Evolutionary conservation across 1,139 yeast species (phyloP).

Genomic region (Sugiyamaella pinicola): DNA sequence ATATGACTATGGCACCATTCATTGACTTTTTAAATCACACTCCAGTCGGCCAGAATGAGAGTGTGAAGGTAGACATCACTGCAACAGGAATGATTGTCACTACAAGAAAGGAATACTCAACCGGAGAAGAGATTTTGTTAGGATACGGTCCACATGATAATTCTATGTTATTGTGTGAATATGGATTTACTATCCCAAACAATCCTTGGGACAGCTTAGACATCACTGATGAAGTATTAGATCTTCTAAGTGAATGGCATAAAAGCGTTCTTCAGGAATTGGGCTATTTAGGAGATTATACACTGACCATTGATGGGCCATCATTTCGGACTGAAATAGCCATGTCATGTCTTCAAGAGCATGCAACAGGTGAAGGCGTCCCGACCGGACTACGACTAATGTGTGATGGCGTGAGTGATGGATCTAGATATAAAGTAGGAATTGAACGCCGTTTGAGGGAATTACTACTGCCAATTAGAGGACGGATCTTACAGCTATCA

Average conservation of each 20-base stretch:
- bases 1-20: constrained; percentile 87
- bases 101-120: constrained; percentile 42
- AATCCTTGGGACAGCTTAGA: constrained; percentile 77
- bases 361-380: constrained; percentile 32
- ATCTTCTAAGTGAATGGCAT: constrained; percentile 46
- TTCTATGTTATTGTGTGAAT: constrained; percentile 77
- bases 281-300: constrained; percentile 74
- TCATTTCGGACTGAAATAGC: constrained; percentile 81
- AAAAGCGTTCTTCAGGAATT: constrained; percentile 50
- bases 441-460: constrained; percentile 12
- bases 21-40: constrained; percentile 88
- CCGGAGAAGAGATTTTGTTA: constrained; percentile 64
- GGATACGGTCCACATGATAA: constrained; percentile 90
- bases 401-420: constrained; percentile 24
- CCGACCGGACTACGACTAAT: background rate
- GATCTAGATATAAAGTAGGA: constrained; percentile 18
- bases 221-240: constrained; percentile 50
- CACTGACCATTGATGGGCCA: constrained; percentile 51
- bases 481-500: constrained; percentile 8
- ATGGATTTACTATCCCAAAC: constrained; percentile 66
- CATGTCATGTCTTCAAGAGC: constrained; percentile 58
- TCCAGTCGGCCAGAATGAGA: constrained; percentile 44
- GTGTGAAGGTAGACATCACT: constrained; percentile 53
- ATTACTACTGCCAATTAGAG: constrained; percentile 8
- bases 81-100: constrained; percentile 50